Evolutionary conservation across 306 rosid genomes (phyloP).

Genomic region (Aeschynomene evenia): DNA sequence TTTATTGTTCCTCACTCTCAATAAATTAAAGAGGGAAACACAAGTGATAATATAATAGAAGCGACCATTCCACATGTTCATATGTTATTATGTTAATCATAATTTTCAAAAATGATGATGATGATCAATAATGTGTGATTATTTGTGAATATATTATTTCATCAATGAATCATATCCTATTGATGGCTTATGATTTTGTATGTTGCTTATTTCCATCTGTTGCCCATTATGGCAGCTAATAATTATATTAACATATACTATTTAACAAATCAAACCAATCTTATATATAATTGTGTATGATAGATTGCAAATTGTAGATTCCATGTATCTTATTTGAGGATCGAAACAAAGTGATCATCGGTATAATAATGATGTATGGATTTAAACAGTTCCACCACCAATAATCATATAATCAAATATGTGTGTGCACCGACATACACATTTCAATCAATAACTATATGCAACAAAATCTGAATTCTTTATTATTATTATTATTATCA

Average conservation of each 20-base stretch:
- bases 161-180: not conserved
- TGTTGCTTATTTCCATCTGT: not conserved
- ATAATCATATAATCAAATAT: not conserved
- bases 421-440: not conserved
- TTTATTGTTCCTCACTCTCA: conserved; percentile 9
- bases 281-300: not conserved
- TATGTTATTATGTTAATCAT: conserved; percentile 12
- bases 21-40: conserved; percentile 7
- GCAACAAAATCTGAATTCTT: not conserved
- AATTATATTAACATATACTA: no score
- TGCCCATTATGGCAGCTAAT: not conserved
- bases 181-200: conserved; percentile 7
- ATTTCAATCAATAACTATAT: not conserved
- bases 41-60: not conserved
- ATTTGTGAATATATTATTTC: not conserved
- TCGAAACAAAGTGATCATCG: not conserved
- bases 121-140: not conserved
- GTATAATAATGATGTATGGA: conserved; percentile 12
- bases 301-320: conserved; percentile 20
- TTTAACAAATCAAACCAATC: not conserved
- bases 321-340: conserved; percentile 28
- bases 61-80: conserved; percentile 3
- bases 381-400: conserved; percentile 13
- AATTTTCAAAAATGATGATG: not conserved
- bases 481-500: no score